Evolutionary conservation across 129 eudicot species (phyloP).

Genomic region (Flaveria sonorensis): DNA sequence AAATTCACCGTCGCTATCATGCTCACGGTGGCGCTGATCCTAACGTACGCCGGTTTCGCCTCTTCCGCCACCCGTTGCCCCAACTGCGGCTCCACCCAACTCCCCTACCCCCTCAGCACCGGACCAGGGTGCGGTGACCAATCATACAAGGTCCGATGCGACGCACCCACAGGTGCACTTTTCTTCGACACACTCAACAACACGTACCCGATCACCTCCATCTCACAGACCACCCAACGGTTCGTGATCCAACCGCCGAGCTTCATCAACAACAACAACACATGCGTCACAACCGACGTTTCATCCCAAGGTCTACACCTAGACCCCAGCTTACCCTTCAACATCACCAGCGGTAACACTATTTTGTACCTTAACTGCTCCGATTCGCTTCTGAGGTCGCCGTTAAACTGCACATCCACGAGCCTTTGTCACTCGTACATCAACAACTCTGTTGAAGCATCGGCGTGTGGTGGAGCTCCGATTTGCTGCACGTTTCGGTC

Average conservation of each 20-base stretch:
- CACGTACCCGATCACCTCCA: conserved; percentile 71
- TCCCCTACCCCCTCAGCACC: conserved; percentile 69
- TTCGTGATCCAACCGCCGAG: conserved; percentile 60
- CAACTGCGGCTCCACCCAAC: conserved; percentile 52
- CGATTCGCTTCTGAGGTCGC: conserved; percentile 46
- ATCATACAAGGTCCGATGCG: conserved; percentile 63
- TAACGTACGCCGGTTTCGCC: conserved; percentile 34
- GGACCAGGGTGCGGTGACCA: conserved; percentile 74
- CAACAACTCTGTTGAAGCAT: conserved; percentile 44
- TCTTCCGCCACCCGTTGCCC: conserved; percentile 59
- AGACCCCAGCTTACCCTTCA: conserved; percentile 66
- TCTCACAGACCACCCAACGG: conserved; percentile 54
- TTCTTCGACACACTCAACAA: conserved; percentile 67
- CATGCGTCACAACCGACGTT: conserved; percentile 75
- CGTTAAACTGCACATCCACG: conserved; percentile 64
- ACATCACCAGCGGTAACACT: conserved; percentile 81
- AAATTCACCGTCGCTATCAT: conserved; percentile 32
- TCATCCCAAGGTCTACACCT: conserved; percentile 73
- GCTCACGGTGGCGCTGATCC: conserved; percentile 43
- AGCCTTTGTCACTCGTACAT: conserved; percentile 75
- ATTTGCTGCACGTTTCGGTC: conserved; percentile 74
- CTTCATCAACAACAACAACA: conserved; percentile 58
- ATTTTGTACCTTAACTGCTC: conserved; percentile 86
- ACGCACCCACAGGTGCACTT: conserved; percentile 29
- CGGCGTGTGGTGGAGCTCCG: conserved; percentile 49